Evolutionary conservation across 768 basidiomycete genomes (phyloP).

Genomic region (Boletus rubroflammeus): DNA sequence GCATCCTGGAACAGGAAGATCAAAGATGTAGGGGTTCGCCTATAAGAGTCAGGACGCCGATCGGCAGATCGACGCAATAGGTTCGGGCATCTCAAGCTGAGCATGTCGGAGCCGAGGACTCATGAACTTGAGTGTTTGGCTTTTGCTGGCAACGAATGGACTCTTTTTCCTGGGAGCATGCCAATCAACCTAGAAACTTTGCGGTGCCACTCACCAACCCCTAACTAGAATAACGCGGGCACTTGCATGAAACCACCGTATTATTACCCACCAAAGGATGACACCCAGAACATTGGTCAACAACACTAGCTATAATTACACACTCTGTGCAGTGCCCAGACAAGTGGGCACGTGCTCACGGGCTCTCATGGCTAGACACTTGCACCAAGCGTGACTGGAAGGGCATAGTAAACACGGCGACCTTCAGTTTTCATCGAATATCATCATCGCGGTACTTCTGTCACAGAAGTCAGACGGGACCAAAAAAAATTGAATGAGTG

Average conservation of each 20-base stretch:
- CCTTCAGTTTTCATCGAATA: slow-evolving; percentile 6
- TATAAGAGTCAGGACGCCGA: too few relatives aligned
- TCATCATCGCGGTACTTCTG: slow-evolving; percentile 1
- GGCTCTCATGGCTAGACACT: background rate
- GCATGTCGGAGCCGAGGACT: background rate
- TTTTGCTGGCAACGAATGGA: background rate
- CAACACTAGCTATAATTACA: background rate
- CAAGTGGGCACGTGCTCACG: background rate
- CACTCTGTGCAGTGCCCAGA: background rate
- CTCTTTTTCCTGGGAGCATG: background rate
- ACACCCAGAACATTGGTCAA: background rate
- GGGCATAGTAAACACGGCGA: background rate
- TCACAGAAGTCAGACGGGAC: background rate
- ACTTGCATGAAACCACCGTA: background rate
- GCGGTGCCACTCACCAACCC: background rate
- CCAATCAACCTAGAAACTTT: background rate
- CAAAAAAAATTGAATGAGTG: too few relatives aligned
- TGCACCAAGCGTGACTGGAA: background rate
- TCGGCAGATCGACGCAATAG: background rate
- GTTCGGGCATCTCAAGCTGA: background rate
- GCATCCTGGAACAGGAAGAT: background rate
- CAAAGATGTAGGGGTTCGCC: too few relatives aligned
- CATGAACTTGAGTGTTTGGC: background rate
- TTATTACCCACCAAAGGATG: background rate
- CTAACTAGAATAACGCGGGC: too few relatives aligned